Evolutionary conservation across 2,329 filamentous ascomycete genomes (phyloP).

Genomic region (Podosphaera aphanis): DNA sequence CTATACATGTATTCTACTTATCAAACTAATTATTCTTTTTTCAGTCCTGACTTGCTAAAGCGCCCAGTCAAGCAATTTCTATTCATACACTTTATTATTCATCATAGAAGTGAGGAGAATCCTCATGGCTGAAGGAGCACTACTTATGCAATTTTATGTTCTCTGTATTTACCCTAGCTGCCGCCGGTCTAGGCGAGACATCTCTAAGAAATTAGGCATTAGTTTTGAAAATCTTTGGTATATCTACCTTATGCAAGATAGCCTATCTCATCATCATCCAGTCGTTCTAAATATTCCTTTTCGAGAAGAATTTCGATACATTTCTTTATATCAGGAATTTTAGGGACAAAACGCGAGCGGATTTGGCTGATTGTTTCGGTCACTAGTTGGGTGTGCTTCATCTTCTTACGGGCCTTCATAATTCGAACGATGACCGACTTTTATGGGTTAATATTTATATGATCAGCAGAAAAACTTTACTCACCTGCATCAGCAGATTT

Average conservation of each 20-base stretch:
- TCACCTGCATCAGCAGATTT: constrained; percentile 86
- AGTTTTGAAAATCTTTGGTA: not conserved
- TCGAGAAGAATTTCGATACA: constrained; percentile 96
- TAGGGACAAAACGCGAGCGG: constrained; percentile 74
- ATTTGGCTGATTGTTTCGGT: constrained; percentile 93
- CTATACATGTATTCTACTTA: no score
- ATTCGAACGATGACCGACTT: constrained; percentile 96
- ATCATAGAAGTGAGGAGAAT: not conserved
- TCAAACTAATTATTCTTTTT: no score
- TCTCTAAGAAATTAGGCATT: not conserved
- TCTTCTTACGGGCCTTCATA: constrained; percentile 98
- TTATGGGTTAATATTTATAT: constrained; percentile 12
- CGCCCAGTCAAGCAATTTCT: not conserved
- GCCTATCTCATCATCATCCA: constrained; percentile 83
- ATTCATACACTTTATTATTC: not conserved
- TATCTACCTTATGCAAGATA: constrained; percentile 53
- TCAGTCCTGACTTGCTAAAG: no score
- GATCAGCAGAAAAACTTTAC: constrained; percentile 16
- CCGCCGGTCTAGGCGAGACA: not conserved
- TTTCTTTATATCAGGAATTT: constrained; percentile 93
- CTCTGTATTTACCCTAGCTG: not conserved
- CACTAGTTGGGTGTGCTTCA: constrained; percentile 91
- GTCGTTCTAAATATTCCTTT: constrained; percentile 92
- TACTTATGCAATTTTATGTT: not conserved
- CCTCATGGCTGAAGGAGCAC: not conserved